Evolutionary conservation across 1,284 basidiomycete species (phyloP).

Genomic region (Papiliotrema flavescens): DNA sequence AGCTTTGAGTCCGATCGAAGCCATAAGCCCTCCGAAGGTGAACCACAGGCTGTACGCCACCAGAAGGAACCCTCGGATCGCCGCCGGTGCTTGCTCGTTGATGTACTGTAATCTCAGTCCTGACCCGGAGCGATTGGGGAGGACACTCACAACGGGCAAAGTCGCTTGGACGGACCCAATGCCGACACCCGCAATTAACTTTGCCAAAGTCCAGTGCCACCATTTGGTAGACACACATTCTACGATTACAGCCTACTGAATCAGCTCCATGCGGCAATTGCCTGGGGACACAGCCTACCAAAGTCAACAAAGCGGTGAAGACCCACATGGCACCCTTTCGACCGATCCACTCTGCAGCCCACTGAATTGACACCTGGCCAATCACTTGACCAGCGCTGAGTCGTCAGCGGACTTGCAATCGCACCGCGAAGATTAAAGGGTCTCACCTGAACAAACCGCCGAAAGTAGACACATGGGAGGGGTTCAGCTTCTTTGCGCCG

Average conservation of each 20-base stretch:
- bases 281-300: background rate
- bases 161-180: conserved; percentile 25
- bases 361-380: conserved; percentile 18
- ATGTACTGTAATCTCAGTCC: conserved; percentile 1
- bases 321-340: conserved; percentile 17
- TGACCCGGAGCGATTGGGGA: background rate
- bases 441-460: conserved; percentile 20
- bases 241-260: conserved; percentile 13
- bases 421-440: background rate
- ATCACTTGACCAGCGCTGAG: conserved; percentile 18
- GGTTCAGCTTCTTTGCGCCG: conserved; percentile 6
- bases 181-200: conserved; percentile 24
- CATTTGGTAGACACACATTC: conserved; percentile 19
- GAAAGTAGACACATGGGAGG: conserved; percentile 21
- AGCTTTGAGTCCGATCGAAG: background rate
- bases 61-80: conserved; percentile 4
- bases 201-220: conserved; percentile 25
- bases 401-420: background rate
- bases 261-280: background rate
- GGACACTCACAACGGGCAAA: conserved; percentile 16
- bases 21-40: background rate
- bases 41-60: conserved; percentile 3
- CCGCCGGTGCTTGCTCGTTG: conserved; percentile 2
- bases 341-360: conserved; percentile 14
- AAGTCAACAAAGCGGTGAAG: conserved; percentile 13